Conservation (phyloP, 1,139 yeast genomes). For the Candida dubliniensis region DNA sequence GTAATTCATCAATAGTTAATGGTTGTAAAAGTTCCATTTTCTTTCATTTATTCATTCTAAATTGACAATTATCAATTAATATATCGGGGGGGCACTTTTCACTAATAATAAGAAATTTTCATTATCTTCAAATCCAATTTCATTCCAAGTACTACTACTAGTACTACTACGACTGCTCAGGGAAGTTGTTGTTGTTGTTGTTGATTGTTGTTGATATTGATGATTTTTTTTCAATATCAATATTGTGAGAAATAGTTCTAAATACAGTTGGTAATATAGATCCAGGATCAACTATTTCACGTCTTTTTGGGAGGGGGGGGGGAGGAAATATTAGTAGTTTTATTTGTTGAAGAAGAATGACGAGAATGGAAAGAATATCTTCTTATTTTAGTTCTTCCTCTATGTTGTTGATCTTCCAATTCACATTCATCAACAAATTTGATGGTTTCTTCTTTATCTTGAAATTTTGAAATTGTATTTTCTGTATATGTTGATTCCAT, state of each 20-base stretch:
- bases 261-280: slow-evolving; percentile 35
- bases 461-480: slow-evolving; percentile 7
- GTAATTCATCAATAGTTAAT: slow-evolving; percentile 16
- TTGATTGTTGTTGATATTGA: too few species aligned
- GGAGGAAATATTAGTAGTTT: slow-evolving; percentile 10
- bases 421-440: slow-evolving; percentile 9
- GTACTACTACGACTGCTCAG: too few species aligned
- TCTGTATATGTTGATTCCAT: slow-evolving; percentile 9
- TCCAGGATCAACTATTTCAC: slow-evolving; percentile 23
- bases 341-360: slow-evolving; percentile 2
- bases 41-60: slow-evolving; percentile 20
- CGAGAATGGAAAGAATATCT: slow-evolving; percentile 13
- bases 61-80: slow-evolving; percentile 34
- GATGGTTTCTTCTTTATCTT: slow-evolving; percentile 4
- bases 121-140: slow-evolving; percentile 14
- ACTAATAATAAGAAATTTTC: slow-evolving; percentile 28
- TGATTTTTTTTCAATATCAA: slow-evolving; percentile 24
- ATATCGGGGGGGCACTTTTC: slow-evolving; percentile 57
- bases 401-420: slow-evolving; percentile 11
- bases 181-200: slow-evolving; percentile 13
- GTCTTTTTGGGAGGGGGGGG: too few species aligned
- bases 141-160: slow-evolving; percentile 15
- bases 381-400: slow-evolving; percentile 10
- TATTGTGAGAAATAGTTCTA: slow-evolving; percentile 37
- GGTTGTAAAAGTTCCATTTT: slow-evolving; percentile 14